These are phyloP conservation scores for Borealophlyctis nickersoniae DNA, from an alignment of 192 early-diverging fungal genomes.

Conservation along the genomic window DNA sequence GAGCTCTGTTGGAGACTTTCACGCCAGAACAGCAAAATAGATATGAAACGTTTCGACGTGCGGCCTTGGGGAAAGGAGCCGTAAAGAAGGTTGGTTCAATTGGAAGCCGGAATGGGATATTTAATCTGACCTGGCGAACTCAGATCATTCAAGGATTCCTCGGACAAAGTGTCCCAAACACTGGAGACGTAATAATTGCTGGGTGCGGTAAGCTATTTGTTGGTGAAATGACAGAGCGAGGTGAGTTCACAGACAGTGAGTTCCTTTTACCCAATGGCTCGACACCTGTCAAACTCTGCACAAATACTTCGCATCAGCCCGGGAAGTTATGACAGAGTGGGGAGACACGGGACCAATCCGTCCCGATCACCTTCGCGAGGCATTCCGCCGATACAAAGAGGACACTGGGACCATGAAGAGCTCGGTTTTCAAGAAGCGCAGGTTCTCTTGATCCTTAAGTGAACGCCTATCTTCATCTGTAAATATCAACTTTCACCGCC, in stretches of 20 bases:
- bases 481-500: too few relatives aligned
- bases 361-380: constrained; percentile 85
- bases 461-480: too few relatives aligned
- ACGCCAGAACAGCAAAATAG: constrained; percentile 70
- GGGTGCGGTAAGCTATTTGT: constrained; percentile 91
- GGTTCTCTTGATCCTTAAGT: too few relatives aligned
- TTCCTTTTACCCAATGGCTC: not conserved
- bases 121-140: not conserved
- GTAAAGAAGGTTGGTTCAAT: constrained; percentile 63
- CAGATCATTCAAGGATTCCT: constrained; percentile 7
- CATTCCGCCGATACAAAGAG: constrained; percentile 71
- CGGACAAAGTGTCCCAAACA: constrained; percentile 57
- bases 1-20: constrained; percentile 63
- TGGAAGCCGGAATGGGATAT: constrained; percentile 1
- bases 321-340: constrained; percentile 77
- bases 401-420: constrained; percentile 27
- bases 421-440: not conserved
- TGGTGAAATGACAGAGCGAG: constrained; percentile 82
- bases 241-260: constrained; percentile 24
- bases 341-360: constrained; percentile 69
- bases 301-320: constrained; percentile 41
- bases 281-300: not conserved
- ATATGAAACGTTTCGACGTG: constrained; percentile 78
- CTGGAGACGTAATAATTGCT: constrained; percentile 74
- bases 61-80: constrained; percentile 70